Conservation (phyloP, 768 basidiomycete species). For the Kwoniella mangroviensis region DNA sequence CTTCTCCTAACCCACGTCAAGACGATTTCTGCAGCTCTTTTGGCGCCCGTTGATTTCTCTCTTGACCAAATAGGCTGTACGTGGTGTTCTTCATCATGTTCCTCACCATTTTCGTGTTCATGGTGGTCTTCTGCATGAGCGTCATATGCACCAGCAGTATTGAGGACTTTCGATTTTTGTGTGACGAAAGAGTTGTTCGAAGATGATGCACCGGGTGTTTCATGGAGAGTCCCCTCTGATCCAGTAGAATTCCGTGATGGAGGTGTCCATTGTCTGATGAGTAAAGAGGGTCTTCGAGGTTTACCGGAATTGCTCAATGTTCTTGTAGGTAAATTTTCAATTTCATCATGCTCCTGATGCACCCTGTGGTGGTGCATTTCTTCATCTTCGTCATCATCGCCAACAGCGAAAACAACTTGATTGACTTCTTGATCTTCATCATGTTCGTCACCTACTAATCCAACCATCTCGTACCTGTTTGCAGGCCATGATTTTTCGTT, state of each 20-base stretch:
- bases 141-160: constrained; percentile 25
- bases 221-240: constrained; percentile 45
- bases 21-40: constrained; percentile 41
- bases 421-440: constrained; percentile 14
- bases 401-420: constrained; percentile 48
- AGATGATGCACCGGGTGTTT: constrained; percentile 29
- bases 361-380: background rate
- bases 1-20: constrained; percentile 62
- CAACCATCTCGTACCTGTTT: constrained; percentile 46
- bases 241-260: constrained; percentile 31
- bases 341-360: background rate
- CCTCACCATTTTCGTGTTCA: background rate
- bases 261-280: constrained; percentile 31
- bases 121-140: constrained; percentile 17
- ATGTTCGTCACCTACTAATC: constrained; percentile 23
- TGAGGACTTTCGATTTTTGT: constrained; percentile 16
- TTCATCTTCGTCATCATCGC: constrained; percentile 34
- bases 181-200: constrained; percentile 21
- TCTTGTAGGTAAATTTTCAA: constrained; percentile 5
- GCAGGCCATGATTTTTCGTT: constrained; percentile 21
- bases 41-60: constrained; percentile 13
- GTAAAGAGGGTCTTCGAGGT: constrained; percentile 30
- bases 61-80: constrained; percentile 30
- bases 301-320: constrained; percentile 4
- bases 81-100: constrained; percentile 19